Conservation (phyloP, 225 moss, liverwort and hornwort genomes). For the Polytrichum commune region DNA sequence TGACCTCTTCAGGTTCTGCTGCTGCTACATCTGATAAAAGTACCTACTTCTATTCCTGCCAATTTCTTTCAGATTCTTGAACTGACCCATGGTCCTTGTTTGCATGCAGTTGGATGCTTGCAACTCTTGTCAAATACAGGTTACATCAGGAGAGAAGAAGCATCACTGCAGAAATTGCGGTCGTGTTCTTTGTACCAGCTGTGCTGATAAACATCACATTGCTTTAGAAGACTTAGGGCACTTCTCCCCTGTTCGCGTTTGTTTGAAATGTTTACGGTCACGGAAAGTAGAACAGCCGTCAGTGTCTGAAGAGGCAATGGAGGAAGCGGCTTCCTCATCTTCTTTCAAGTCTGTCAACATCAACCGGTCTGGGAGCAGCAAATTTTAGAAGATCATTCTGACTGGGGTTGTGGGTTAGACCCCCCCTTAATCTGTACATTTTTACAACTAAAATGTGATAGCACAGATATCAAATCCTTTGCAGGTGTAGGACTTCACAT, state of each 20-base stretch:
- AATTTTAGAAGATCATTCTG: slow-evolving; percentile 42
- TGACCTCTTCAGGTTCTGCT: neutral
- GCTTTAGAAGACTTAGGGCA: slow-evolving; percentile 77
- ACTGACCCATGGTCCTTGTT: neutral
- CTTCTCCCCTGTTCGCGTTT: slow-evolving; percentile 71
- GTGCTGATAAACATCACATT: slow-evolving; percentile 49
- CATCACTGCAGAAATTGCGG: slow-evolving; percentile 83
- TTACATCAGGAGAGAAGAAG: slow-evolving; percentile 38
- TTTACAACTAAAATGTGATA: slow-evolving; percentile 24
- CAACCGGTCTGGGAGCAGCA: slow-evolving; percentile 43
- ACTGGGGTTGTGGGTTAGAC: slow-evolving; percentile 52
- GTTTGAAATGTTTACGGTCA: slow-evolving; percentile 64
- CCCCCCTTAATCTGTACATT: slow-evolving; percentile 53
- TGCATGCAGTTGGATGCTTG: slow-evolving; percentile 58
- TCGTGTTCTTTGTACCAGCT: slow-evolving; percentile 63
- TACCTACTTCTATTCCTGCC: neutral
- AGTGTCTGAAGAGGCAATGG: slow-evolving; percentile 12
- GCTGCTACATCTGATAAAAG: neutral
- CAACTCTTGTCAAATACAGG: slow-evolving; percentile 54
- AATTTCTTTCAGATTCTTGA: too few species aligned
- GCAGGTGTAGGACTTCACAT: slow-evolving; percentile 13
- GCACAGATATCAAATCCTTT: slow-evolving; percentile 13
- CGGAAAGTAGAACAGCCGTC: slow-evolving; percentile 27
- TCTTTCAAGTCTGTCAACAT: slow-evolving; percentile 12
- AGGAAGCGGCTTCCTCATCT: slow-evolving; percentile 14